Percentiles rank a stretch among this genome's conserved stretches.
phyloP scores from a whole-genome alignment of 805 yeast genomes.

The Wickerhamomyces subpelliculosus region DNA sequence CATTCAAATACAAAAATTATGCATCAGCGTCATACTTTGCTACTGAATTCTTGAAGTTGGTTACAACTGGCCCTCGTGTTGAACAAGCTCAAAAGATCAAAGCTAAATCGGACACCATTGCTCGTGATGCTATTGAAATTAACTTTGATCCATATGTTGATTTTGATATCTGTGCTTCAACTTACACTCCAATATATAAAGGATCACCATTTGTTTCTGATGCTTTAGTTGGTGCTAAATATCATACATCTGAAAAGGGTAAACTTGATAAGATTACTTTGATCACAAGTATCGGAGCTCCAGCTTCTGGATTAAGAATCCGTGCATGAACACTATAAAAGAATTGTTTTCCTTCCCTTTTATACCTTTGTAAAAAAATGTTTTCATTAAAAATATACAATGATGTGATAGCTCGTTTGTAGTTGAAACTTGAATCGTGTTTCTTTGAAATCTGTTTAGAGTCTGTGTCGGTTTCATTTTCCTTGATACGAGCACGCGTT shows the following conservation, averaged over 20 bases:
- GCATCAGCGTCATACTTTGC: conserved; percentile 90
- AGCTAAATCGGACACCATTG: conserved; percentile 68
- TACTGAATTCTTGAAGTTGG: conserved; percentile 64
- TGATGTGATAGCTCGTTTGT: no score
- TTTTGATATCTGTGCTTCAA: conserved; percentile 82
- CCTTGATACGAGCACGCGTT: no score
- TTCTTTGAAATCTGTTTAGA: no score
- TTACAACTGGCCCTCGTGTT: conserved; percentile 69
- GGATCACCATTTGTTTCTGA: conserved; percentile 66
- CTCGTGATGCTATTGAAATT: conserved; percentile 81
- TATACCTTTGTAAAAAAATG: no score
- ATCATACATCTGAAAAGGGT: conserved; percentile 73
- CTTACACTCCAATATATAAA: conserved; percentile 82
- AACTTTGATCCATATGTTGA: conserved; percentile 91
- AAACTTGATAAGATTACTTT: conserved; percentile 67
- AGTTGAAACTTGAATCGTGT: no score
- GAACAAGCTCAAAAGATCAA: conserved; percentile 85
- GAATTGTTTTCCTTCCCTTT: not conserved
- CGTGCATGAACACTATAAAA: conserved; percentile 11
- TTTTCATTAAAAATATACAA: no score
- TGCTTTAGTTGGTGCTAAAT: conserved; percentile 85
- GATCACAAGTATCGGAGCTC: conserved; percentile 79
- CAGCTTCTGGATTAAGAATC: conserved; percentile 81
- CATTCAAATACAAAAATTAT: conserved; percentile 82
- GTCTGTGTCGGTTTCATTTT: no score